phyloP scores from a whole-genome alignment of 208 protist genomes.

The Angomonas ambiguus region DNA sequence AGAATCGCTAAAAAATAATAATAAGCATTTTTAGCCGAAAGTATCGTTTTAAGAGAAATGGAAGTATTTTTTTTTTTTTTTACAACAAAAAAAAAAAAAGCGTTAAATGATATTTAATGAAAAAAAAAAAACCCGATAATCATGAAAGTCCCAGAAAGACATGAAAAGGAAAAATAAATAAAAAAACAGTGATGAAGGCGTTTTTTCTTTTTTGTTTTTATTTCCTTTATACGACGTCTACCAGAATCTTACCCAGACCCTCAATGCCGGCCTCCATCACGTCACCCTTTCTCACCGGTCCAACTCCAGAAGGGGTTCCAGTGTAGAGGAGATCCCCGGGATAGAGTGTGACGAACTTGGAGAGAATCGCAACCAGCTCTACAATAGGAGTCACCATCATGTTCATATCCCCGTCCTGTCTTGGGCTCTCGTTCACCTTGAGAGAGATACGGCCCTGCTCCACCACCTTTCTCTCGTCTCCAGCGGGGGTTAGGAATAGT shows the following conservation, averaged over 20 bases:
- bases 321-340: slow-evolving; percentile 86
- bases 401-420: slow-evolving; percentile 55
- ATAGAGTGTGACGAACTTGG: slow-evolving; percentile 64
- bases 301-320: slow-evolving; percentile 81
- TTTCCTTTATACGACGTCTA: slow-evolving; percentile 19
- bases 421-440: slow-evolving; percentile 57
- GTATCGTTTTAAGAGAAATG: background rate
- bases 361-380: slow-evolving; percentile 57
- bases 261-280: slow-evolving; percentile 56
- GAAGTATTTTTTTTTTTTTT: background rate
- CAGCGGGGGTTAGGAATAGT: slow-evolving; percentile 32
- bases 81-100: background rate
- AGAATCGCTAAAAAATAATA: background rate
- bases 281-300: slow-evolving; percentile 63
- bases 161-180: background rate
- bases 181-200: no score
- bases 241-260: slow-evolving; percentile 48
- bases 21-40: background rate
- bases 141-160: slow-evolving; percentile 9
- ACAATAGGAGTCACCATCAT: slow-evolving; percentile 60
- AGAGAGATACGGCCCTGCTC: slow-evolving; percentile 41
- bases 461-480: slow-evolving; percentile 13
- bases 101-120: background rate
- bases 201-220: slow-evolving; percentile 8
- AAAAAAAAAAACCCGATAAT: slow-evolving; percentile 4